These are phyloP conservation scores for Aphanomyces euteiches DNA, from an alignment of 352 stramenopile species.

Conservation along the genomic window DNA sequence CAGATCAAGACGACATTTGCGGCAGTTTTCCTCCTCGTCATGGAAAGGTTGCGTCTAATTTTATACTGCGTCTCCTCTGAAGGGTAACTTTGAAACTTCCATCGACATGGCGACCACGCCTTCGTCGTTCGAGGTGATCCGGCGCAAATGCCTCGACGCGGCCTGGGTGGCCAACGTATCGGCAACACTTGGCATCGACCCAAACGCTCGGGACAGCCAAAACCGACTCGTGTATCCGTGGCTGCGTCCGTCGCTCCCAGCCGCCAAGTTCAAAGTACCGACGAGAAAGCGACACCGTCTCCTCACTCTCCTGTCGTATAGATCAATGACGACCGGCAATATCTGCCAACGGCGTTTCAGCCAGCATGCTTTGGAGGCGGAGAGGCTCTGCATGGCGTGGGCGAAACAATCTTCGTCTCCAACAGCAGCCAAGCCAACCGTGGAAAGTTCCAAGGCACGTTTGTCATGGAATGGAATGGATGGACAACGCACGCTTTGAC, in stretches of 20 bases:
- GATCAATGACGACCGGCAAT: not conserved
- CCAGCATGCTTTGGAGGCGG: not conserved
- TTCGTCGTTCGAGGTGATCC: not conserved
- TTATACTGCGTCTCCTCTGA: no score
- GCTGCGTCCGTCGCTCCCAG: not conserved
- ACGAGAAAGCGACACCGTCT: no score
- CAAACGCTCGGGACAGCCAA: not conserved
- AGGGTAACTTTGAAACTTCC: no score
- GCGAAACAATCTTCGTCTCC: not conserved
- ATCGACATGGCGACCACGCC: not conserved
- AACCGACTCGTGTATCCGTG: not conserved
- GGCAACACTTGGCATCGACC: not conserved
- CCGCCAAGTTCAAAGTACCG: not conserved
- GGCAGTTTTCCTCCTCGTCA: no score
- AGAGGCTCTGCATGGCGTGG: not conserved
- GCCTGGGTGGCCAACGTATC: not conserved
- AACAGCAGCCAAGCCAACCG: not conserved
- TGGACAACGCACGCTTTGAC: not conserved
- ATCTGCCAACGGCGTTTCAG: not conserved
- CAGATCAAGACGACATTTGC: no score
- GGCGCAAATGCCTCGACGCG: not conserved
- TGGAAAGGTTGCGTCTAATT: no score
- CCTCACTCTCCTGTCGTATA: no score
- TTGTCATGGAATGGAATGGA: not conserved
- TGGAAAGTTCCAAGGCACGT: slow-evolving; percentile 1